Evolutionary conservation across 169 alveolate species (phyloP), one percentile per base, ranked within the genome.

Genomic region (Ichthyophthirius multifiliis): DNA sequence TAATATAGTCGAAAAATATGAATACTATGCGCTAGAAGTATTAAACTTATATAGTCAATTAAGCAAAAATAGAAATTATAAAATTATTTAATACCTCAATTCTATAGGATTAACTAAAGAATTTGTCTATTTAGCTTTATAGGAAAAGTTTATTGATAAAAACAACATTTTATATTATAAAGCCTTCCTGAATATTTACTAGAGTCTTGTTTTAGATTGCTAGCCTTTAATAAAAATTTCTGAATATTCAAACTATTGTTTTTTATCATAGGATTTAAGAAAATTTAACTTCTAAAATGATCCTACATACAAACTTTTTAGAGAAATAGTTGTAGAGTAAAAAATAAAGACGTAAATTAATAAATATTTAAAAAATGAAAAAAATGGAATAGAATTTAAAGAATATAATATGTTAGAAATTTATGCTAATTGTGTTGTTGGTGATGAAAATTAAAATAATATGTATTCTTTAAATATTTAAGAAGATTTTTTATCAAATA

Each of bases 1-100:
- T 45, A 12, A 30, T 12, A 43, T 44, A 3, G 23, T 81, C 10
- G 46, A 30, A 41, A 48, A 71, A 43, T 81, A 81, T 73, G 86
- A 81, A 73, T 16, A 47, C 9, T 81, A 81, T 71, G 67, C 73
- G 1, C 15, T 81, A 43, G 34, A 67, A 16, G 64, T 71, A 27
- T 32, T 81, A 31, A 31, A 81, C 20, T 73, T 81, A 27, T 81
- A 81, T 32, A 34, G 64, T 1, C 30, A 48, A 4, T 43, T 81
- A 20, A 46, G 82, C 5, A 74, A 74, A 13, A 75, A 75, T 16
- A 81, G 86, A 55, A 81, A 81, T 81, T 18, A n/a, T 23, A 81
- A 81, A 71, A 37, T 48, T 39, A 81, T 81, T 4, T 37, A 79
- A 18, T 67, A 43, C 9, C 44, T 79, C 16, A 32, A 16, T 27